phyloP scores from a whole-genome alignment of 2,329 filamentous ascomycete species.

The Pseudofabraea citricarpa region DNA sequence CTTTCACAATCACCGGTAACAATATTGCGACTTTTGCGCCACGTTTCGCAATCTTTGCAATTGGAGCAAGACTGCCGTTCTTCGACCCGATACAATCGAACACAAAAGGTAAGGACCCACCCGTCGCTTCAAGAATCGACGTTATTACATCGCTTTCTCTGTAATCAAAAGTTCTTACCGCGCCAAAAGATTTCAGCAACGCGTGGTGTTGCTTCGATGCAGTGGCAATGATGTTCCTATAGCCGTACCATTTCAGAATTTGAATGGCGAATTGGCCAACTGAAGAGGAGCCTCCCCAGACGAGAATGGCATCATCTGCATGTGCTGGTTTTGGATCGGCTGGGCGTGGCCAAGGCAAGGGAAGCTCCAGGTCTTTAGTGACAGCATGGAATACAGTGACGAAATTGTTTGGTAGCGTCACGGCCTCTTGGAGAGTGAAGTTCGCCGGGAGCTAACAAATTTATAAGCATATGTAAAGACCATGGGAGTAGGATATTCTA shows the following conservation, averaged over 20 bases:
- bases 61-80: constrained; percentile 39
- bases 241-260: constrained; percentile 48
- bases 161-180: constrained; percentile 27
- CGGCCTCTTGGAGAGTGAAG: constrained; percentile 38
- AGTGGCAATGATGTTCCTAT: constrained; percentile 36
- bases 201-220: constrained; percentile 23
- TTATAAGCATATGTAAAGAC: no score
- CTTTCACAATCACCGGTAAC: constrained; percentile 52
- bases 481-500: no score
- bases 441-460: constrained; percentile 32
- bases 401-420: constrained; percentile 50
- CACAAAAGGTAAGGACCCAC: constrained; percentile 35
- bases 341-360: constrained; percentile 48
- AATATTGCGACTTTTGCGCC: constrained; percentile 52
- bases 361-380: constrained; percentile 44
- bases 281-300: constrained; percentile 30
- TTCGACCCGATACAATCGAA: constrained; percentile 53
- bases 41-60: constrained; percentile 43
- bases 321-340: constrained; percentile 3
- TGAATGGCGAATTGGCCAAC: constrained; percentile 31
- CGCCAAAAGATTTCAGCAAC: constrained; percentile 26
- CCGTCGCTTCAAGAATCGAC: constrained; percentile 14
- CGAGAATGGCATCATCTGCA: constrained; percentile 29
- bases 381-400: constrained; percentile 55
- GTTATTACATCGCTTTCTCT: constrained; percentile 14